Evolutionary conservation across 148 eudicot species (phyloP).

Genomic region (Silene conica): DNA sequence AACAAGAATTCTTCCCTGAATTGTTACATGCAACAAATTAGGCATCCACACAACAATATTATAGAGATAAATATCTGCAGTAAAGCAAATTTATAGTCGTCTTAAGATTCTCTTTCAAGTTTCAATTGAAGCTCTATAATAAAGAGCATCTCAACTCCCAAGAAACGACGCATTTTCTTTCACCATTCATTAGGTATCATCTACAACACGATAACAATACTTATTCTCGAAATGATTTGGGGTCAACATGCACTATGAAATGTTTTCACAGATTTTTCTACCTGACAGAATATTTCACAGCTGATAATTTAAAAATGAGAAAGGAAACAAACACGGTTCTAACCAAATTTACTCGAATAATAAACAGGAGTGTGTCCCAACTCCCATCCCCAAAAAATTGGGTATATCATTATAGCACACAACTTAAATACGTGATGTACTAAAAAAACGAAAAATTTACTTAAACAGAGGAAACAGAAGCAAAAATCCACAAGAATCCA

Average conservation of each 20-base stretch:
- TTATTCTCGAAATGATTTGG: background rate
- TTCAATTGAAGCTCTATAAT: background rate
- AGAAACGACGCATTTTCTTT: background rate
- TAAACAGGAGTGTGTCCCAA: too few relatives aligned
- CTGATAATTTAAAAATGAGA: background rate
- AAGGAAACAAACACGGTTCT: background rate
- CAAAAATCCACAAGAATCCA: background rate
- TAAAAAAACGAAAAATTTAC: background rate
- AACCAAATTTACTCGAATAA: too few relatives aligned
- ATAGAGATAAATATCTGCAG: background rate
- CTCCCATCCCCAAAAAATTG: background rate
- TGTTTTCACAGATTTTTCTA: too few relatives aligned
- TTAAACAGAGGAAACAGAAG: background rate
- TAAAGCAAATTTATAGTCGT: background rate
- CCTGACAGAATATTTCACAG: background rate
- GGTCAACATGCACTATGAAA: background rate
- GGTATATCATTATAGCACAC: background rate
- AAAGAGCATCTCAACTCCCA: background rate
- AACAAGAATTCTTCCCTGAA: constrained; percentile 78
- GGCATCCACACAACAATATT: background rate
- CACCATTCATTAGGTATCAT: background rate
- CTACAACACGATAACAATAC: background rate
- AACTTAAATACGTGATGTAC: background rate
- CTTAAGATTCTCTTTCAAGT: background rate
- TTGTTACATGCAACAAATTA: background rate